Conservation (phyloP, 2,329 filamentous ascomycete species). For the Aspergillus sp. region DNA sequence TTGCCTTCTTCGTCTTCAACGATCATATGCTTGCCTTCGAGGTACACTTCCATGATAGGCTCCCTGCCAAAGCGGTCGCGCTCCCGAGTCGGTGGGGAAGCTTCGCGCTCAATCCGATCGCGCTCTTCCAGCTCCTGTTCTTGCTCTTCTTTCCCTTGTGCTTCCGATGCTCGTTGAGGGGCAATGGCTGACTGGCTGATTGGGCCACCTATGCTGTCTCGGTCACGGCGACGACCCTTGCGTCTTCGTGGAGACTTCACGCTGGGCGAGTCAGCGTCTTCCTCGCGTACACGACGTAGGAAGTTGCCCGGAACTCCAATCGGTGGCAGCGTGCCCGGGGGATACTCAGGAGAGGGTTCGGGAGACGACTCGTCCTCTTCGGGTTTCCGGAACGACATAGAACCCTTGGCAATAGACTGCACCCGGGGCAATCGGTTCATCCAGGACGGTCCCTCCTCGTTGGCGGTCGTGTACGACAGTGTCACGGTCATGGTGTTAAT, state of each 20-base stretch:
- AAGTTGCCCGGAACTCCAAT: slow-evolving; percentile 67
- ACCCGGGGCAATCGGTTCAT: slow-evolving; percentile 83
- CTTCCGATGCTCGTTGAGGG: slow-evolving; percentile 42
- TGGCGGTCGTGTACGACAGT: slow-evolving; percentile 88
- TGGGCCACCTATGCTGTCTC: slow-evolving; percentile 78
- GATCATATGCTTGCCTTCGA: slow-evolving; percentile 70
- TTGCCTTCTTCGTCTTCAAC: slow-evolving; percentile 84
- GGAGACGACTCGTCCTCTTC: slow-evolving; percentile 56
- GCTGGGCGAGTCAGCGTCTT: slow-evolving; percentile 53
- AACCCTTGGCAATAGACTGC: slow-evolving; percentile 73
- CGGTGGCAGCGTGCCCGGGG: slow-evolving; percentile 64
- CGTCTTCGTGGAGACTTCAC: slow-evolving; percentile 49
- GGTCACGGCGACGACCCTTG: slow-evolving; percentile 53
- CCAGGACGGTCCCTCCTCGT: slow-evolving; percentile 84
- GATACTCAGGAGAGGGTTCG: slow-evolving; percentile 42
- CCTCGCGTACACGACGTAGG: slow-evolving; percentile 67
- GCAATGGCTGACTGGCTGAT: slow-evolving; percentile 84
- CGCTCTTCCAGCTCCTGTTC: slow-evolving; percentile 18
- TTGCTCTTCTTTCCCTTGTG: slow-evolving; percentile 11
- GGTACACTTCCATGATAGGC: slow-evolving; percentile 58
- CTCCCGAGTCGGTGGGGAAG: slow-evolving; percentile 29
- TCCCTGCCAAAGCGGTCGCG: slow-evolving; percentile 27
- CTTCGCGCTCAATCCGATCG: slow-evolving; percentile 28
- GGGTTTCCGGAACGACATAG: slow-evolving; percentile 63
- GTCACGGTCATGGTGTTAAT: slow-evolving; percentile 95